Base-by-base conservation (phyloP, 345 rosid genomes). In the Eucalyptus erythrocorys region DNA sequence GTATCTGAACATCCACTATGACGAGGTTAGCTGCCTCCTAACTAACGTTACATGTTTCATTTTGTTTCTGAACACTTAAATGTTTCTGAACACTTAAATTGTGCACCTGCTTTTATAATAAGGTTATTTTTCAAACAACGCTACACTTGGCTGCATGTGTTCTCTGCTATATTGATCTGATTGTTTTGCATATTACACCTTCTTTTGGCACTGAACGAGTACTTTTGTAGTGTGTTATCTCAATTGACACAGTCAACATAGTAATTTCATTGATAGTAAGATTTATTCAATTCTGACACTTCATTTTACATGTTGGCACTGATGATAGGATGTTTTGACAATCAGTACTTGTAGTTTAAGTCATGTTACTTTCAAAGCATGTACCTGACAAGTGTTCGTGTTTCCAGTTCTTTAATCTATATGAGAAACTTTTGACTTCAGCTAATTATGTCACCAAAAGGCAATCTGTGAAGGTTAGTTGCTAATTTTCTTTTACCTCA, bases 381-480 rank as follows among this genome's bases (percentile, higher is more conserved):
- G 13, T 76, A 10, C 47, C 84, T 76, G 24, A 76, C 82, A 21
- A 89, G 85, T 40, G 50, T 27, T 53, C 86, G n/a, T 88, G 93
- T 82, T 93, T 94, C 90, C 98, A 96, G 99, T 98, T 98, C 95
- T 98, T 98, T 94, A 96, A 93, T 71, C 64, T 94, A 19, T 98
- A 96, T 85, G 99, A 95, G 91, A 96, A 93, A 86, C 98, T 98
- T 55, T 91, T 98, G 94, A 95, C 92, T 53, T 98, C 99, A 89
- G 89, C 97, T 48, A 98, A 96, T 90, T 98, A 98, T 88, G 99
- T 98, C 91, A 98, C 99, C 27, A 96, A 98, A 92, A 93, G 99
- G 93, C 99, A 98, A 91, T 98, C 99, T 34, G 89, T 98, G 90
- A 98, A 96, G 99, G 99, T 98, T 89, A 89, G 93, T 92, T 71